Conservation (phyloP, 495 filamentous ascomycete genomes). For the Penicillium turbatum region DNA sequence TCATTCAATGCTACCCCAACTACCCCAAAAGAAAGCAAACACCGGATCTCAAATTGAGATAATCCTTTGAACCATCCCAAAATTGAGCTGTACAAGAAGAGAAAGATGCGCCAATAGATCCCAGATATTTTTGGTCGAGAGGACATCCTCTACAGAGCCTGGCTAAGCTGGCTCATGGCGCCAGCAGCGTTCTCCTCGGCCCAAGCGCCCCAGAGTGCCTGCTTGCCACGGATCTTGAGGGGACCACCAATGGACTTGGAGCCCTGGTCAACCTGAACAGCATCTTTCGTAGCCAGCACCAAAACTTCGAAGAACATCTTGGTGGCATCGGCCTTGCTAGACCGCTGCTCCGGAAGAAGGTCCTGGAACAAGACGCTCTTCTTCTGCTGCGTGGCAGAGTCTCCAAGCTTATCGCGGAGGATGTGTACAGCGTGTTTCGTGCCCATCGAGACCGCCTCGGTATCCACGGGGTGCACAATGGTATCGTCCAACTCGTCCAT, state of each 20-base stretch:
- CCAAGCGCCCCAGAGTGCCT: conserved; percentile 92
- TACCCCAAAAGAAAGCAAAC: conserved; percentile 12
- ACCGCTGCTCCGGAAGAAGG: conserved; percentile 72
- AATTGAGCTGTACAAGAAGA: conserved; percentile 35
- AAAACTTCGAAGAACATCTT: conserved; percentile 99
- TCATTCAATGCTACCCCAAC: conserved; percentile 20
- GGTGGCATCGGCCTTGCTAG: conserved; percentile 82
- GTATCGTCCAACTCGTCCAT: conserved; percentile 72
- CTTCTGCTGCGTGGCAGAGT: conserved; percentile 56
- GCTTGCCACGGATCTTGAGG: conserved; percentile 79
- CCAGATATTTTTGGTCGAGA: conserved; percentile 9
- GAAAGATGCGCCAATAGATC: conserved; percentile 21
- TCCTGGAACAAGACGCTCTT: conserved; percentile 88
- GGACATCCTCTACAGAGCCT: conserved; percentile 24
- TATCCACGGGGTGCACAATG: conserved; percentile 71
- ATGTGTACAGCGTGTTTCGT: conserved; percentile 96
- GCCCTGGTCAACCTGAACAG: conserved; percentile 94
- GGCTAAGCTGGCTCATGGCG: conserved; percentile 36
- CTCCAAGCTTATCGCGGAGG: conserved; percentile 80
- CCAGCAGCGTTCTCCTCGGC: conserved; percentile 76
- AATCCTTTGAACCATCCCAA: conserved; percentile 22
- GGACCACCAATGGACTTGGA: conserved; percentile 65
- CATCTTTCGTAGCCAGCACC: conserved; percentile 95
- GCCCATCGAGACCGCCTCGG: conserved; percentile 76
- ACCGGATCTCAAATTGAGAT: conserved; percentile 22